Evolutionary conservation across 2,329 filamentous ascomycete species (phyloP).

Genomic region (Nannizziopsis arthrosporioides): DNA sequence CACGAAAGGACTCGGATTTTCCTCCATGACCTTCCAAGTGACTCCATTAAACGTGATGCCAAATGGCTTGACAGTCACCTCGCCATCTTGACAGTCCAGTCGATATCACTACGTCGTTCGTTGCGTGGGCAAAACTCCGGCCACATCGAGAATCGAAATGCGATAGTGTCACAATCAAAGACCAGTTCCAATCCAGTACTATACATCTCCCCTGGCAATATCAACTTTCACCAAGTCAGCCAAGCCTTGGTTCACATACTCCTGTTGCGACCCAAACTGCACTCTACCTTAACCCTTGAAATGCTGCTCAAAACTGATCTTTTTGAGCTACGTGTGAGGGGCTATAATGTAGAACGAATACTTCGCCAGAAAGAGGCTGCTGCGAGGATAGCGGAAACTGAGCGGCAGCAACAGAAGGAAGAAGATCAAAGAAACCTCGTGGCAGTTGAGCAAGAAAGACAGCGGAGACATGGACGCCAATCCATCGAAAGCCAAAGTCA

Average conservation of each 20-base stretch:
- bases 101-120: slow-evolving; percentile 65
- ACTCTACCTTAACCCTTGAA: slow-evolving; percentile 82
- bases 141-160: slow-evolving; percentile 63
- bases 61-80: slow-evolving; percentile 87
- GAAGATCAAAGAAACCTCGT: slow-evolving; percentile 59
- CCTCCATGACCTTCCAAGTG: slow-evolving; percentile 66
- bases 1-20: slow-evolving; percentile 83
- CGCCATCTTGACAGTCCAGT: slow-evolving; percentile 62
- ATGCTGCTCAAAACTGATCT: slow-evolving; percentile 79
- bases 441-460: slow-evolving; percentile 41
- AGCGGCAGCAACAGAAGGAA: slow-evolving; percentile 57
- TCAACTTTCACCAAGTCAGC: slow-evolving; percentile 85
- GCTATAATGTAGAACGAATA: slow-evolving; percentile 95
- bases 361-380: slow-evolving; percentile 78
- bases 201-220: slow-evolving; percentile 61
- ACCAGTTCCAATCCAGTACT: slow-evolving; percentile 47
- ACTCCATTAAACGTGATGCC: slow-evolving; percentile 72
- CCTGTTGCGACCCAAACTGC: slow-evolving; percentile 69
- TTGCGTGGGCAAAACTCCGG: slow-evolving; percentile 58
- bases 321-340: slow-evolving; percentile 67
- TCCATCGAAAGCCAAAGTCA: slow-evolving; percentile 19
- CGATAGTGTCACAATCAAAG: slow-evolving; percentile 50
- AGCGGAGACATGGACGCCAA: slow-evolving; percentile 29
- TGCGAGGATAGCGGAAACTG: slow-evolving; percentile 72
- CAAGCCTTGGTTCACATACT: slow-evolving; percentile 73